Evolutionary conservation across 352 stramenopile species (phyloP), one percentile per base, ranked within the genome.

Genomic region (Phytophthora kernoviae): DNA sequence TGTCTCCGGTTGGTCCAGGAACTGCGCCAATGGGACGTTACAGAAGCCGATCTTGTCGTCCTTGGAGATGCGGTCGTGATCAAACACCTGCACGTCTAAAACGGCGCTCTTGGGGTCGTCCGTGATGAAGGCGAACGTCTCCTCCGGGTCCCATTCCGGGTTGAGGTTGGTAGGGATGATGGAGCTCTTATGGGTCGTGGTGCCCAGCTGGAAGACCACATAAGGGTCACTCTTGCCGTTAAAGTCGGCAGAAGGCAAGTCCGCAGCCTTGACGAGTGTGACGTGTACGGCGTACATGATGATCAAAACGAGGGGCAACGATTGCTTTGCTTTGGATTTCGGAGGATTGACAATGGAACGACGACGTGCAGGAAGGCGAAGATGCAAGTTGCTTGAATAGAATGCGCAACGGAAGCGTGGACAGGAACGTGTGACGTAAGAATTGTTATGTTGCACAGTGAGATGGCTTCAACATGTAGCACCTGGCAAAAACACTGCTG

Each of bases 191-290:
- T 85, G 84, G 54, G 70, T 88, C 34, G 70, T 75, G 40, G 71
- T 73, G 52, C 78, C 76, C 26, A 93, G 56, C 42, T 88, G 86
- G 62, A 94, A 90, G 21, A 84, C 68, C 36, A 93, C 72, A 62
- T 94, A 93, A 54, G 85, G 85, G 62, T 94, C 86, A 55, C 80
- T 91, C 73, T 94, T 94, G 68, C 86, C 84, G 61, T 88, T 89
- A 33, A 84, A 87, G 77, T 94, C 86, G 61, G 81, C 83, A 11
- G 80, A 68, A 10, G 85, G 68, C 26, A 94, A 66, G 58, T 92
- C 82, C 43, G 74, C 74, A 14, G 78, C 81, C 55, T 88, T 89
- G 49, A 80, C 53, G 43, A 93, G 79, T 47, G 71, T 90, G 62
- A 93, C 79, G 67, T 89, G 64, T 12, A 93, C 79, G 20, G 77